Evolutionary conservation across 441 rosid genomes (phyloP), one percentile per base, ranked within the genome.

Genomic region (Brassica balearica): DNA sequence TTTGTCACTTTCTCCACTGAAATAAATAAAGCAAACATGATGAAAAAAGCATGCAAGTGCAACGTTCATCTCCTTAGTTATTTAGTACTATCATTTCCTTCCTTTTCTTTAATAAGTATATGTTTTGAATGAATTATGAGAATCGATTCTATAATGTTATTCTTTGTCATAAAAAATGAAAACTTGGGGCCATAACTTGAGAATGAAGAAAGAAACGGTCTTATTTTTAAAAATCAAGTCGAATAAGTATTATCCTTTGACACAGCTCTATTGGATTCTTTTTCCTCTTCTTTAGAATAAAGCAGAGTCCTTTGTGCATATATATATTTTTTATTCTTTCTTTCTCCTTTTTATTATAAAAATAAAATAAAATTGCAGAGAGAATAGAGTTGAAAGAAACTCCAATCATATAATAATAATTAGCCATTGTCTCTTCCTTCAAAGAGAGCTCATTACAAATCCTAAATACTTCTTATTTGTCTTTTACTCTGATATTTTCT

Each of bases 201-300:
- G 65, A 51, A 70, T 64, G 79, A 80, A 80, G 82, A 70, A 80
- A 74, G 55, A 79, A 74, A 74, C 82, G 68, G 79, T 74, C 75
- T 69, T 41, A 55, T 22, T 22, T 68, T 19, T 58, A 46, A 61
- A 73, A 73, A 78, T 48, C 70, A 60, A 48, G 5, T 3, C 53
- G 32, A 77, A 53, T 63, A 63, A 71, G 60, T 20, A 79, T 73
- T 29, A 68, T 79, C 59, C 77, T 62, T 60, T 59, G 63, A 59
- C 76, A 71, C 67, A 71, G 8, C 76, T 6, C 62, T 59, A 75
- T 20, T 78, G 65, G 74, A 14, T 68, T 73, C 78, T 65, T 80
- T 79, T 75, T 65, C 72, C 79, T 32, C 46, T 74, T 46, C 82
- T 80, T 75, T 75, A 65, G 79, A 80, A 75, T 80, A 80, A 80